Conservation (phyloP, 2,329 filamentous ascomycete genomes). For the Neodidymelliopsis sp. region DNA sequence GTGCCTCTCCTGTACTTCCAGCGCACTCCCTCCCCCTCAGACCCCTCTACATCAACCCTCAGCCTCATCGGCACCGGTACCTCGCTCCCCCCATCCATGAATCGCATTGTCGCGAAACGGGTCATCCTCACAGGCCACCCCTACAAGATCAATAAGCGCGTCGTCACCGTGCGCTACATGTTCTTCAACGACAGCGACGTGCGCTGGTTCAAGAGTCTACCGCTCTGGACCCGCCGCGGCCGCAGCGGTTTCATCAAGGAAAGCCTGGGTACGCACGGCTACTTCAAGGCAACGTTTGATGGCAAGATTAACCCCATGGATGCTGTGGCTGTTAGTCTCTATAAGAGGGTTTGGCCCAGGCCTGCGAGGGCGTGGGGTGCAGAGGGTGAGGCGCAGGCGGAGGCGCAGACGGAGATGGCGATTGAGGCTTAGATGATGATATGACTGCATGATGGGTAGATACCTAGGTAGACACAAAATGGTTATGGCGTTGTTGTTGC, state of each 20-base stretch:
- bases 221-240: constrained; percentile 91
- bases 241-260: constrained; percentile 93
- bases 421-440: constrained; percentile 17
- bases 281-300: constrained; percentile 99
- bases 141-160: constrained; percentile 97
- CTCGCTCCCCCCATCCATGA: constrained; percentile 75
- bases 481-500: constrained; percentile 13
- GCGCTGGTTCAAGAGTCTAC: constrained; percentile 95
- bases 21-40: constrained; percentile 53
- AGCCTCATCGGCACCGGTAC: constrained; percentile 87
- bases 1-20: constrained; percentile 92
- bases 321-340: constrained; percentile 81
- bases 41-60: constrained; percentile 53
- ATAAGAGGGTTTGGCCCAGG: constrained; percentile 69
- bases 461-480: constrained; percentile 33
- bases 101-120: constrained; percentile 88
- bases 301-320: constrained; percentile 95
- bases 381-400: constrained; percentile 6
- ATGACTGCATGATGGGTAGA: constrained; percentile 24
- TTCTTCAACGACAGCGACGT: constrained; percentile 98
- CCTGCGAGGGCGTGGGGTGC: constrained; percentile 60
- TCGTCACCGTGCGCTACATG: constrained; percentile 99
- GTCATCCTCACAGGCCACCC: constrained; percentile 94
- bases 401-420: not conserved
- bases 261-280: constrained; percentile 93